Conservation (phyloP, 2,329 filamentous ascomycete species). For the Aspergillus fructus region DNA sequence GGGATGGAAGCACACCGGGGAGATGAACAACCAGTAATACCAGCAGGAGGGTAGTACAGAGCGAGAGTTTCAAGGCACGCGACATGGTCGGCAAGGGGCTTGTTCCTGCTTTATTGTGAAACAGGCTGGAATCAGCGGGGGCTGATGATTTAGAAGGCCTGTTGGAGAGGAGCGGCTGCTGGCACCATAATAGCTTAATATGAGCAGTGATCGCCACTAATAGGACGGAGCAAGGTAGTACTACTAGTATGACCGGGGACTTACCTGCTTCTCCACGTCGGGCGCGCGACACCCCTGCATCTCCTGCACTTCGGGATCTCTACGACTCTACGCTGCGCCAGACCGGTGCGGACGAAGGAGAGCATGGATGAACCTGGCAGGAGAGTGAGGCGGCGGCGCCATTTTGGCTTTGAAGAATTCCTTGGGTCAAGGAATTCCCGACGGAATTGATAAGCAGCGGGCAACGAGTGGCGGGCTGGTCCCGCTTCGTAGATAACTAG, state of each 20-base stretch:
- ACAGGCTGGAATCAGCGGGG: neutral
- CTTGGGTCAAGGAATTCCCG: too few relatives aligned
- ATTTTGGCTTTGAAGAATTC: too few relatives aligned
- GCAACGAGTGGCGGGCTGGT: too few relatives aligned
- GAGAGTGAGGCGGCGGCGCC: too few relatives aligned
- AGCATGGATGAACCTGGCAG: neutral
- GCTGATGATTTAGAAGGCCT: neutral
- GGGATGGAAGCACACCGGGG: slow-evolving; percentile 22
- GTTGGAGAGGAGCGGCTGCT: slow-evolving; percentile 17
- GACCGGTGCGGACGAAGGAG: too few relatives aligned
- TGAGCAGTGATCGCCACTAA: neutral
- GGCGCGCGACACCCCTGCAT: slow-evolving; percentile 13
- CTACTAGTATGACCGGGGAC: neutral
- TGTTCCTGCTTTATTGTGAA: neutral
- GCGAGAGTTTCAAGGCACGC: slow-evolving; percentile 15
- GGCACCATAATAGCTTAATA: slow-evolving; percentile 1
- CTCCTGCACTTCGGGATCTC: neutral
- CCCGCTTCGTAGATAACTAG: too few relatives aligned
- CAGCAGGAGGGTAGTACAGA: slow-evolving; percentile 20
- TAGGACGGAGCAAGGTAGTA: neutral
- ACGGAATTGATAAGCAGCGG: too few relatives aligned
- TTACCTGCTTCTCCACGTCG: slow-evolving; percentile 36
- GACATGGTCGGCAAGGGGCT: slow-evolving; percentile 16
- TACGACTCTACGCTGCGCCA: too few relatives aligned
- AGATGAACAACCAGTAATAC: slow-evolving; percentile 23